These are phyloP conservation scores for Pseudogymnoascus sp. DNA, from an alignment of 2,329 filamentous ascomycete genomes.

Conservation along the genomic window DNA sequence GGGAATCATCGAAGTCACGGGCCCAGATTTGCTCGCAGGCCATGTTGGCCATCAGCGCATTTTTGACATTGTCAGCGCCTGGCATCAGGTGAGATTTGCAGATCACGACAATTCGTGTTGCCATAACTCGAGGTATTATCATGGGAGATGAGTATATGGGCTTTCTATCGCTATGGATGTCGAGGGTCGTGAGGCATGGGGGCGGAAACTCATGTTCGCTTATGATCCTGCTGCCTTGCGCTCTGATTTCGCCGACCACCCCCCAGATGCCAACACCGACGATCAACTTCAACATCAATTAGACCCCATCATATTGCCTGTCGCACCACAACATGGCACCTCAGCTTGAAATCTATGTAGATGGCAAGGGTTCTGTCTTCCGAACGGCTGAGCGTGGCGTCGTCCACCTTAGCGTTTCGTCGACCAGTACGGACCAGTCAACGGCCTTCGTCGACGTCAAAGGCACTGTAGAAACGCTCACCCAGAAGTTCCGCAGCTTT, in stretches of 20 bases:
- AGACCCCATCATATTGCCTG: neutral
- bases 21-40: constrained; percentile 14
- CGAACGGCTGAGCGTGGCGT: constrained; percentile 19
- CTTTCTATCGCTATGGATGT: neutral
- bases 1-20: constrained; percentile 12
- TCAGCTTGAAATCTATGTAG: constrained; percentile 18
- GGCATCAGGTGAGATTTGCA: constrained; percentile 14
- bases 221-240: neutral
- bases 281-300: neutral
- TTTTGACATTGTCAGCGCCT: constrained; percentile 10
- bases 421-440: neutral
- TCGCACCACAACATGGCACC: constrained; percentile 11
- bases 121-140: neutral
- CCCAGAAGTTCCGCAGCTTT: constrained; percentile 13
- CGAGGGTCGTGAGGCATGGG: neutral
- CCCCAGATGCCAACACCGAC: neutral
- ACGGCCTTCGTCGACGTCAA: constrained; percentile 8
- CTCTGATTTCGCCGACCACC: neutral
- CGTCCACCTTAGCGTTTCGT: constrained; percentile 13
- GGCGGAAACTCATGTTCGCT: neutral
- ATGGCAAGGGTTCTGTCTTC: constrained; percentile 16
- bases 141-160: neutral
- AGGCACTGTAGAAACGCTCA: constrained; percentile 12
- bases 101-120: constrained; percentile 10
- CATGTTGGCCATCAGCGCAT: constrained; percentile 13